Conservation (phyloP, 2,329 filamentous ascomycete species). For the Aspergillus felis region DNA sequence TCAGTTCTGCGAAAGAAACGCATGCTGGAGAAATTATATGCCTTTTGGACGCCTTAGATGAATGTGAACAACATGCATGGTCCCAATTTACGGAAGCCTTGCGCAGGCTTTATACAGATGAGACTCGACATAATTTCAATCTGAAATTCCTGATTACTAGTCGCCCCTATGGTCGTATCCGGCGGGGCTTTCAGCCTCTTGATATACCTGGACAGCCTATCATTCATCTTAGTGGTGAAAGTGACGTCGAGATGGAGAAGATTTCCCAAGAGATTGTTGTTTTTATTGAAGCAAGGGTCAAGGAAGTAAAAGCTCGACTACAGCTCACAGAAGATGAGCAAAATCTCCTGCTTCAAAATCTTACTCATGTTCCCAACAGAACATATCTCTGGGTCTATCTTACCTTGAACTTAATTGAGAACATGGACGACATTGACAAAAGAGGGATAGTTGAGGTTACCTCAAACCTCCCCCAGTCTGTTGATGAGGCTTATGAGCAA, state of each 20-base stretch:
- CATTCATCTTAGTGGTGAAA: background rate
- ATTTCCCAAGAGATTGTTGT: constrained; percentile 7
- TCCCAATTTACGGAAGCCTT: too few relatives aligned
- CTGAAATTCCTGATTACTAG: constrained; percentile 15
- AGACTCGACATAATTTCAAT: too few relatives aligned
- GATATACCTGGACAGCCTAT: background rate
- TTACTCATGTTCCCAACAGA: constrained; percentile 1
- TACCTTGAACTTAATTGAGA: background rate
- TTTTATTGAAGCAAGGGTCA: constrained; percentile 2
- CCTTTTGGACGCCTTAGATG: too few relatives aligned
- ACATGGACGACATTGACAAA: background rate
- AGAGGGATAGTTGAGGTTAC: constrained; percentile 1
- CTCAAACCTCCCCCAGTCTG: constrained; percentile 4
- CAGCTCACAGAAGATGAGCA: background rate
- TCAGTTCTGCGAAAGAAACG: too few relatives aligned
- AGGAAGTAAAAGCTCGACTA: background rate
- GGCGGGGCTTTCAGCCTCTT: constrained; percentile 1
- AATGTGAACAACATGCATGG: too few relatives aligned
- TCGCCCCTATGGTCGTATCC: constrained; percentile 7
- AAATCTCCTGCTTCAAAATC: background rate
- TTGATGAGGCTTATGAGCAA: constrained; percentile 11
- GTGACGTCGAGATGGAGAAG: constrained; percentile 9
- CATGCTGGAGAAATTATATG: too few relatives aligned
- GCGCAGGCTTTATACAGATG: too few relatives aligned
- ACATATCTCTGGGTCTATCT: constrained; percentile 14